Evolutionary conservation across 768 basidiomycete species (phyloP).

Genomic region (Suillus cothurnatus): DNA sequence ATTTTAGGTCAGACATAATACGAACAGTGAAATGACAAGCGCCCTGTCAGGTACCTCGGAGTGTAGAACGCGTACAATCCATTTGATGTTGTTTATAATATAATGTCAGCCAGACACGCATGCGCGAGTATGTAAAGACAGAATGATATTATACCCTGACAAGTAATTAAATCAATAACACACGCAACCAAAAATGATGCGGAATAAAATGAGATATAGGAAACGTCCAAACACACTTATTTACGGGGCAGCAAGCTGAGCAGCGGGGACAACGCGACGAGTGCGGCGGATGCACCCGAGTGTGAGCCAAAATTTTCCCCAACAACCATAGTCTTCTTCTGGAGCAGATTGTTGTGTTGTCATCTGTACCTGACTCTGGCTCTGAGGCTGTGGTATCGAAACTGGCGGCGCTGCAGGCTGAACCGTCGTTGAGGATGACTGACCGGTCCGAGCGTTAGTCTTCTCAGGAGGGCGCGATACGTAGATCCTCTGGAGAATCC

Average conservation of each 20-base stretch:
- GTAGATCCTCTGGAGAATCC: neutral
- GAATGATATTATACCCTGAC: neutral
- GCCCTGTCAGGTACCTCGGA: neutral
- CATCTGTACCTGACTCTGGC: neutral
- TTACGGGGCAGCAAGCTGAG: neutral
- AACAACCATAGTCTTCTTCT: neutral
- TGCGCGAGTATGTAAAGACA: neutral
- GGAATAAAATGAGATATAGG: neutral
- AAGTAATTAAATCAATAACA: neutral
- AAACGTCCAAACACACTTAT: neutral
- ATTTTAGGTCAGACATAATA: too few relatives aligned
- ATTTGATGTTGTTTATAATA: neutral
- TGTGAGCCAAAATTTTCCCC: neutral
- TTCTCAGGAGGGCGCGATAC: neutral
- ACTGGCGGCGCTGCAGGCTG: neutral
- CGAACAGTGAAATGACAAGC: too few relatives aligned
- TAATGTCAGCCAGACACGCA: neutral
- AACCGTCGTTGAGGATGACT: neutral
- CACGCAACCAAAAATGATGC: neutral
- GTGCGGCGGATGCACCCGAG: neutral
- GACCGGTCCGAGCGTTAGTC: neutral
- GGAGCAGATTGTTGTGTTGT: neutral
- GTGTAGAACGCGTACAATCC: too few relatives aligned
- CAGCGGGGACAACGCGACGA: neutral
- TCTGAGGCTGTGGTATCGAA: neutral